Percentiles rank a stretch among this genome's conserved stretches.
Conservation (phyloP, 805 yeast species). For the Candida saitoana region DNA sequence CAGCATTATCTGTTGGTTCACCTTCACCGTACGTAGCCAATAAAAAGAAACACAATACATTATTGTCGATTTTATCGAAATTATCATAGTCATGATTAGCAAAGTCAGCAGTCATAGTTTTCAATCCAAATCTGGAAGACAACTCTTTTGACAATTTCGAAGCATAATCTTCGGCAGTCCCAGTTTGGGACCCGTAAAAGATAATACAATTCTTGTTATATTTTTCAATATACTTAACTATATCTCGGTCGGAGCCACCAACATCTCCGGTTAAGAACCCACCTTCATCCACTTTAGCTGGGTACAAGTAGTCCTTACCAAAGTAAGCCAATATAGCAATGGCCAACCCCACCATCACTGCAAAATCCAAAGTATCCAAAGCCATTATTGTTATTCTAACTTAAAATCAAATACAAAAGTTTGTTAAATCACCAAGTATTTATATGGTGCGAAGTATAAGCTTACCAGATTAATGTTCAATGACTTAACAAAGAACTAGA, state of each 20-base stretch:
- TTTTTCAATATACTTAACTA: conserved; percentile 51
- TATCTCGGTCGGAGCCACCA: conserved; percentile 6
- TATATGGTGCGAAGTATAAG: no score
- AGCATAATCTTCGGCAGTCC: conserved; percentile 97
- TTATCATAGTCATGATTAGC: conserved; percentile 85
- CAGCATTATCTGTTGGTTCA: conserved; percentile 95
- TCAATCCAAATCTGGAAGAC: conserved; percentile 72
- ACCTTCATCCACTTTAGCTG: conserved; percentile 14
- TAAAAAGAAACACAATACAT: conserved; percentile 60
- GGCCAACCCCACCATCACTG: conserved; percentile 62
- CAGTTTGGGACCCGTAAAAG: conserved; percentile 93
- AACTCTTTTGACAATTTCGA: conserved; percentile 86
- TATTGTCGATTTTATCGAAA: conserved; percentile 58
- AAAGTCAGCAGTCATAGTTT: conserved; percentile 80
- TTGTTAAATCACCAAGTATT: no score
- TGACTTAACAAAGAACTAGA: no score
- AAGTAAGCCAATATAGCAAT: conserved; percentile 64
- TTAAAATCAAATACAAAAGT: no score
- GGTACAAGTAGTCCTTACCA: conserved; percentile 55
- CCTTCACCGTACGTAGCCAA: conserved; percentile 98
- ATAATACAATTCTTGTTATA: conserved; percentile 74
- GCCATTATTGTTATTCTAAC: no score
- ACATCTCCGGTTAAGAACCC: conserved; percentile 7
- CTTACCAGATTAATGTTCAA: no score
- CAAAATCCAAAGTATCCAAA: conserved; percentile 67